A percentile compares a stretch with the other conserved stretches of the same genome.
Conservation (phyloP, 345 rosid genomes). For the Syzygium oleosum region DNA sequence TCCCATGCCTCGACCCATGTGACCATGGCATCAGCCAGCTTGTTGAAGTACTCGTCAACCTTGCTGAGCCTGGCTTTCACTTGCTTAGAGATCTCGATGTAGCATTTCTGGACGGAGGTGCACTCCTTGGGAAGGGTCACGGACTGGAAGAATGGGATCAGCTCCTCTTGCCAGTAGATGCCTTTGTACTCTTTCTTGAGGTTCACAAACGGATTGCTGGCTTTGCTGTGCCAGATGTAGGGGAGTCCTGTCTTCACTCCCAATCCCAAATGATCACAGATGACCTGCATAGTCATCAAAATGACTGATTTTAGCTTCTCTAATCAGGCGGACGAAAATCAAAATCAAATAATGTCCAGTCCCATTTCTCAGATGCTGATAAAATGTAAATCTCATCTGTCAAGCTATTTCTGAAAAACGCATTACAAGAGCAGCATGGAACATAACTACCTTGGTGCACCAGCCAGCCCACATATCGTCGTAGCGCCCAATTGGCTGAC, state of each 20-base stretch:
- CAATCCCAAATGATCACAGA: conserved; percentile 35
- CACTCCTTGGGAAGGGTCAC: conserved; percentile 35
- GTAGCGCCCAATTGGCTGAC: conserved; percentile 45
- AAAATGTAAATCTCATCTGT: not conserved
- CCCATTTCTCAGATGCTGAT: not conserved
- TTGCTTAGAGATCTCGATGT: conserved; percentile 33
- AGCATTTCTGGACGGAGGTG: conserved; percentile 40
- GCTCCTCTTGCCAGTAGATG: conserved; percentile 46
- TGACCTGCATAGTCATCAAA: conserved; percentile 12
- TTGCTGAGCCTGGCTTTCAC: conserved; percentile 32
- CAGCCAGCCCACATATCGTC: conserved; percentile 54
- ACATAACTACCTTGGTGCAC: conserved; percentile 31
- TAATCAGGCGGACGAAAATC: not conserved
- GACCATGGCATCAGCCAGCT: conserved; percentile 40
- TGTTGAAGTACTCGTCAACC: conserved; percentile 30
- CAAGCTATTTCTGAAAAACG: not conserved
- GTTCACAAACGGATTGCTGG: conserved; percentile 45
- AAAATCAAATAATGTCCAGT: not conserved
- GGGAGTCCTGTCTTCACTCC: conserved; percentile 46
- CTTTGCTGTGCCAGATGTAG: conserved; percentile 44
- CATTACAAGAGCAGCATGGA: not conserved
- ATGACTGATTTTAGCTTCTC: not conserved
- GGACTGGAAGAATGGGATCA: conserved; percentile 40
- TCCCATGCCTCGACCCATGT: conserved; percentile 48
- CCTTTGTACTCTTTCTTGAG: conserved; percentile 41